Evolutionary conservation across 768 basidiomycete species (phyloP).

Genomic region (Tulasnella calospora): DNA sequence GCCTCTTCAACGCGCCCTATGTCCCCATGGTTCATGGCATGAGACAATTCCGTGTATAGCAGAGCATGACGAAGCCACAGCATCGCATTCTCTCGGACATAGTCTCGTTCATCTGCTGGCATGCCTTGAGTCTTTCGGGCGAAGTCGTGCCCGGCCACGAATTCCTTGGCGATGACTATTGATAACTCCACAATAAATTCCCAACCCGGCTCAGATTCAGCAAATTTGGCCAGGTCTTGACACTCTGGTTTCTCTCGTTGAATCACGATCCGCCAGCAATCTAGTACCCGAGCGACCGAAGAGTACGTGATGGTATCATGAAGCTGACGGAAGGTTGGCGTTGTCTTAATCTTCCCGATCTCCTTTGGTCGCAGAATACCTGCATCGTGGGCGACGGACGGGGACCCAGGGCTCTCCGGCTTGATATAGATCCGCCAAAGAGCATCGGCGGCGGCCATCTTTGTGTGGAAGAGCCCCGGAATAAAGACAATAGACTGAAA

Average conservation of each 20-base stretch:
- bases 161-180: background rate
- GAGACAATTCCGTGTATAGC: constrained; percentile 42
- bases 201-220: background rate
- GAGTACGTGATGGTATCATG: background rate
- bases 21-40: constrained; percentile 38
- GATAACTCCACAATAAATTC: background rate
- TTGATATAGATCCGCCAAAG: constrained; percentile 27
- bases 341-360: background rate
- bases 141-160: constrained; percentile 34
- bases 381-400: background rate
- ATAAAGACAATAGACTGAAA: constrained; percentile 39
- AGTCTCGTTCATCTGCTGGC: background rate
- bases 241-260: background rate
- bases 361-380: background rate
- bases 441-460: constrained; percentile 36
- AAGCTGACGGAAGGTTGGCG: background rate
- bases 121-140: background rate
- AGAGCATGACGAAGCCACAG: constrained; percentile 38
- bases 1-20: constrained; percentile 37
- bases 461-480: constrained; percentile 38
- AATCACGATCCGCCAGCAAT: background rate
- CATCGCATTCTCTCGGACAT: constrained; percentile 30
- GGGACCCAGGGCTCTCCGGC: background rate
- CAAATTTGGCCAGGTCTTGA: background rate
- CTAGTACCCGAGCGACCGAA: background rate